Evolutionary conservation across 345 rosid species (phyloP).

Genomic region (Nasturtium officinale): DNA sequence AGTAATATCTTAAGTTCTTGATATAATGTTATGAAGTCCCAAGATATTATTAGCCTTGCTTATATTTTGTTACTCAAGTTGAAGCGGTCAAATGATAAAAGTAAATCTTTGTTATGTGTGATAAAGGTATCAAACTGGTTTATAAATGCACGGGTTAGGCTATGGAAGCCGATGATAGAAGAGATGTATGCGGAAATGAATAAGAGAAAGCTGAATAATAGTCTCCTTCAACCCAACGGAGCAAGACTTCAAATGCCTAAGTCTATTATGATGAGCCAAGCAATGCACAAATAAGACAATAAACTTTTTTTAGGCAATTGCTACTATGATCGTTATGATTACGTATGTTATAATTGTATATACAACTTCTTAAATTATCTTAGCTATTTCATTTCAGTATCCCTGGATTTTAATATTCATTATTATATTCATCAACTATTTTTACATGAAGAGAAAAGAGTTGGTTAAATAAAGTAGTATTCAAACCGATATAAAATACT

Average conservation of each 20-base stretch:
- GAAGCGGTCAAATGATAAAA: not conserved
- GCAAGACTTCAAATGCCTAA: constrained; percentile 28
- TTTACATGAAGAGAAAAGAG: not conserved
- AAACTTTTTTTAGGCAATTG: not conserved
- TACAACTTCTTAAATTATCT: constrained; percentile 16
- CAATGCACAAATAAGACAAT: constrained; percentile 21
- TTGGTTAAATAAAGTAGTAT: too few relatives aligned
- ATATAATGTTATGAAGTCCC: not conserved
- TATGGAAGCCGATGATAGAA: constrained; percentile 99
- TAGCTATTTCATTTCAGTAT: not conserved
- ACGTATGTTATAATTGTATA: constrained; percentile 33
- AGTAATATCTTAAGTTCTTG: not conserved
- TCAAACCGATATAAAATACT: too few relatives aligned
- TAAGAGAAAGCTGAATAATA: constrained; percentile 49
- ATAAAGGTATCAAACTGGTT: constrained; percentile 94
- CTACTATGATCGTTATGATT: constrained; percentile 24
- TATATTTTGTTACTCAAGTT: not conserved
- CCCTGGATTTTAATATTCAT: not conserved
- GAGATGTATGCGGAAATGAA: constrained; percentile 94
- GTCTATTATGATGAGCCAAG: constrained; percentile 39
- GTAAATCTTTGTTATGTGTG: constrained; percentile 4
- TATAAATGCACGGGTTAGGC: constrained; percentile 92
- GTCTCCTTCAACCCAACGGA: constrained; percentile 46
- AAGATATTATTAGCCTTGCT: not conserved
- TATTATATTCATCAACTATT: constrained; percentile 2